Percentiles rank a stretch among this genome's conserved stretches.
phyloP scores from a whole-genome alignment of 2,329 filamentous ascomycete genomes.

The Raffaelea deltoideospora region DNA sequence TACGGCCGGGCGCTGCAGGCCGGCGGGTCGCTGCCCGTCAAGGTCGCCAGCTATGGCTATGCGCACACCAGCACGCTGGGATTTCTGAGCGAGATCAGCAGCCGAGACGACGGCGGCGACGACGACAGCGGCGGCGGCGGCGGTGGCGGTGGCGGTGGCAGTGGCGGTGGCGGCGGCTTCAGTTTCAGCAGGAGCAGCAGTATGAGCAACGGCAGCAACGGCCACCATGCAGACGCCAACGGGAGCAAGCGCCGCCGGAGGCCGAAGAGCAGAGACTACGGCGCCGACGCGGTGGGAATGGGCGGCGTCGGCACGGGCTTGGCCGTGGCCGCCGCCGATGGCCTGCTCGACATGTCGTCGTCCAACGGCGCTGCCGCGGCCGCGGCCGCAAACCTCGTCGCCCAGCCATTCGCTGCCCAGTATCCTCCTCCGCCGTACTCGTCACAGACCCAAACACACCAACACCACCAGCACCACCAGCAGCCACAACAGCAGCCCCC shows the following conservation, averaged over 20 bases:
- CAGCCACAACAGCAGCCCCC: background rate
- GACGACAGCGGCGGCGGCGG: conserved; percentile 24
- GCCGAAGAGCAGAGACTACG: background rate
- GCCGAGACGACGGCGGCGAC: conserved; percentile 17
- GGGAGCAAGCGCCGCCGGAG: background rate
- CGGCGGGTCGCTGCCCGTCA: conserved; percentile 22
- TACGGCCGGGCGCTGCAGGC: conserved; percentile 9
- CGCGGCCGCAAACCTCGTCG: conserved; percentile 1
- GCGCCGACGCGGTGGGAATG: too few species aligned
- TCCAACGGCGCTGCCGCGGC: conserved; percentile 2
- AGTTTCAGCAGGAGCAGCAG: background rate
- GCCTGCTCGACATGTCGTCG: too few species aligned
- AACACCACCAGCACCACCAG: conserved; percentile 2
- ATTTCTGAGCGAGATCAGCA: conserved; percentile 39
- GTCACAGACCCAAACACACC: too few species aligned
- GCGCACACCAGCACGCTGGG: conserved; percentile 35
- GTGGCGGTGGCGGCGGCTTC: too few species aligned
- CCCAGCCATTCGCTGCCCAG: conserved; percentile 4
- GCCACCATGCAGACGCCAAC: background rate
- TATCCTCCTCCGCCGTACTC: too few species aligned
- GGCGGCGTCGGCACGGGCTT: too few species aligned
- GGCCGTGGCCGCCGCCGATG: too few species aligned
- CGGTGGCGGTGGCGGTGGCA: background rate
- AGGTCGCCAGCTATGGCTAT: conserved; percentile 37
- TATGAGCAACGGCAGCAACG: background rate